Evolutionary conservation across 495 filamentous ascomycete genomes (phyloP).

Genomic region (Tuber brumale): DNA sequence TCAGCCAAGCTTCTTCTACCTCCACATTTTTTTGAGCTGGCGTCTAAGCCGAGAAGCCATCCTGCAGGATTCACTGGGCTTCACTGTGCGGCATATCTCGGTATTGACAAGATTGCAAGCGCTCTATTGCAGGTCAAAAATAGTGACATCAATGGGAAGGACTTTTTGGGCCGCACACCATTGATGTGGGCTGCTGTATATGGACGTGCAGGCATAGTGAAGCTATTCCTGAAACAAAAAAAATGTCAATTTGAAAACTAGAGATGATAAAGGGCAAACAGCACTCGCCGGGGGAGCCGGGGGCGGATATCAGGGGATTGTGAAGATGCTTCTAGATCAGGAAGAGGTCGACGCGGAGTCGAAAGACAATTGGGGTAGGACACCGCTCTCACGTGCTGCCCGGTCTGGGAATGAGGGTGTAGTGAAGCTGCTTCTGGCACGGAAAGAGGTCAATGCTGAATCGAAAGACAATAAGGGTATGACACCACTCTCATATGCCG

Average conservation of each 20-base stretch:
- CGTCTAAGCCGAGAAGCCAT: too few relatives aligned
- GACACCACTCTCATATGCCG: slow-evolving; percentile 41
- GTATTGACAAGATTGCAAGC: background rate
- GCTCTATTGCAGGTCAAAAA: background rate
- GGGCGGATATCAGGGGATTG: slow-evolving; percentile 44
- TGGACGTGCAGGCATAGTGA: slow-evolving; percentile 37
- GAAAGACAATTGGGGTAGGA: slow-evolving; percentile 18
- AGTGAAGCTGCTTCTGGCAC: slow-evolving; percentile 39
- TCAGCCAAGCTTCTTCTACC: too few relatives aligned
- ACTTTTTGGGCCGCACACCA: slow-evolving; percentile 22
- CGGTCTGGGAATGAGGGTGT: slow-evolving; percentile 36
- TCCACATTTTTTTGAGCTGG: too few relatives aligned
- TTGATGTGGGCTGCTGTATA: slow-evolving; percentile 37
- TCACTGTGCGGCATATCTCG: background rate
- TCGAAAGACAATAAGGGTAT: too few relatives aligned
- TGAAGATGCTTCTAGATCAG: slow-evolving; percentile 9
- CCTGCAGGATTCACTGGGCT: too few relatives aligned
- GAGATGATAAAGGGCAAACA: slow-evolving; percentile 36
- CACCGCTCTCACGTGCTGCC: slow-evolving; percentile 38
- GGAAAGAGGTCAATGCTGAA: background rate
- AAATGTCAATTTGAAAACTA: slow-evolving; percentile 20
- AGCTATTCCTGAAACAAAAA: slow-evolving; percentile 35
- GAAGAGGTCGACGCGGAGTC: slow-evolving; percentile 14
- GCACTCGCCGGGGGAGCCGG: slow-evolving; percentile 44
- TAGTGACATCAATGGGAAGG: background rate